These are phyloP conservation scores for Pouteria glomerata DNA, from an alignment of 148 eudicot species.

Conservation along the genomic window DNA sequence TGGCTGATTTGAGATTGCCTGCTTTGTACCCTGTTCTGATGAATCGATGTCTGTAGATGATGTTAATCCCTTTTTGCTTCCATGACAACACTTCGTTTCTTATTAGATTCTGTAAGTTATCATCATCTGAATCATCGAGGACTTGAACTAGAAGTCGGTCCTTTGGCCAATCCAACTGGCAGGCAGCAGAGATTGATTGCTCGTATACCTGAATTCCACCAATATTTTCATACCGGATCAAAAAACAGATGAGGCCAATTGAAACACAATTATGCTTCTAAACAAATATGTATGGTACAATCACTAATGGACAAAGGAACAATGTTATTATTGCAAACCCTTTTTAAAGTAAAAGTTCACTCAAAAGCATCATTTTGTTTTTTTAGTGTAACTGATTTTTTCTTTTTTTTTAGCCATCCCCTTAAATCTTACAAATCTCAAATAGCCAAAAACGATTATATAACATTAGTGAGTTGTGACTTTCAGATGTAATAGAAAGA, in stretches of 20 bases:
- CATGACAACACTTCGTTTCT: slow-evolving; percentile 44
- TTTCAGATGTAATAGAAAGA: too few relatives aligned
- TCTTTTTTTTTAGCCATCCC: too few relatives aligned
- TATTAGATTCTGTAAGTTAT: slow-evolving; percentile 35
- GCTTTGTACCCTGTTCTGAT: slow-evolving; percentile 64
- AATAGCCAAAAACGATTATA: background rate
- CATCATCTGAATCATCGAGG: slow-evolving; percentile 64
- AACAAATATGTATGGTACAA: background rate
- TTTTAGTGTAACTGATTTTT: too few relatives aligned
- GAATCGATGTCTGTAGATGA: slow-evolving; percentile 57
- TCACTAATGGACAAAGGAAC: background rate
- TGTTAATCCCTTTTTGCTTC: slow-evolving; percentile 57
- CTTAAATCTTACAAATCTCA: background rate
- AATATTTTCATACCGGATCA: slow-evolving; percentile 13
- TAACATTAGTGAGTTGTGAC: background rate
- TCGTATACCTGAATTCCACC: slow-evolving; percentile 38
- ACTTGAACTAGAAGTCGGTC: slow-evolving; percentile 47
- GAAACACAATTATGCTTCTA: background rate
- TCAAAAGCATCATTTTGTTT: background rate
- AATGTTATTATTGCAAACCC: background rate
- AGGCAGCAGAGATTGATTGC: slow-evolving; percentile 54
- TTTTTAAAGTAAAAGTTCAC: background rate
- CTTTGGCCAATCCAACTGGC: slow-evolving; percentile 65
- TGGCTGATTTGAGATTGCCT: slow-evolving; percentile 65
- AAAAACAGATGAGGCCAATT: background rate